phyloP scores from a whole-genome alignment of 495 filamentous ascomycete genomes.

The Articulospora tetracladia region DNA sequence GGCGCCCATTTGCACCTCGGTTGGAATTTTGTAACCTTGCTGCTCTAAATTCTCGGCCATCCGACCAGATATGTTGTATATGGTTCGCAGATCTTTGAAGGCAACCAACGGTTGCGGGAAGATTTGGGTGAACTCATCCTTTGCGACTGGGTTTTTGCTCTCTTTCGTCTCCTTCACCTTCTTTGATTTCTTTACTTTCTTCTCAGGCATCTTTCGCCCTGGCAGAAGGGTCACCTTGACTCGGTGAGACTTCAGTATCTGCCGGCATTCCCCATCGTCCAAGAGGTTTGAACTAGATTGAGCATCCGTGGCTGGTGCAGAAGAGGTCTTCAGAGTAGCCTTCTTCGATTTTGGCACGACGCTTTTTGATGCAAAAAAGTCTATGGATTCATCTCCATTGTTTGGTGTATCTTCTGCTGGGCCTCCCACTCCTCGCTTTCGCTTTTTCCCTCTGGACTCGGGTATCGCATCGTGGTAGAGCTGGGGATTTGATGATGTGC shows the following conservation, averaged over 20 bases:
- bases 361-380: slow-evolving; percentile 42
- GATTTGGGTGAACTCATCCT: slow-evolving; percentile 42
- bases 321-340: slow-evolving; percentile 16
- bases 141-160: slow-evolving; percentile 49
- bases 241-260: slow-evolving; percentile 76
- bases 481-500: slow-evolving; percentile 43
- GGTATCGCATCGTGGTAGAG: slow-evolving; percentile 42
- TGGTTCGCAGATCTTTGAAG: slow-evolving; percentile 66
- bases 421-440: slow-evolving; percentile 39
- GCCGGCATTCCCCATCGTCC: slow-evolving; percentile 64
- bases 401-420: slow-evolving; percentile 15
- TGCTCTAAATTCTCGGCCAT: slow-evolving; percentile 74
- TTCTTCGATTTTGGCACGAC: slow-evolving; percentile 22
- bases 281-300: slow-evolving; percentile 23
- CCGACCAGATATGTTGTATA: slow-evolving; percentile 65
- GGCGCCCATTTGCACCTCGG: slow-evolving; percentile 87
- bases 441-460: slow-evolving; percentile 37
- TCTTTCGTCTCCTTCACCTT: slow-evolving; percentile 38
- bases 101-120: slow-evolving; percentile 74
- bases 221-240: slow-evolving; percentile 77
- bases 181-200: slow-evolving; percentile 46
- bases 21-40: slow-evolving; percentile 83
- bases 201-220: slow-evolving; percentile 31
- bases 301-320: not conserved
- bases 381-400: slow-evolving; percentile 33